A percentile compares a stretch with the other conserved stretches of the same genome.
Evolutionary conservation across 345 rosid species (phyloP).

Genomic region (Ceriops tagal): DNA sequence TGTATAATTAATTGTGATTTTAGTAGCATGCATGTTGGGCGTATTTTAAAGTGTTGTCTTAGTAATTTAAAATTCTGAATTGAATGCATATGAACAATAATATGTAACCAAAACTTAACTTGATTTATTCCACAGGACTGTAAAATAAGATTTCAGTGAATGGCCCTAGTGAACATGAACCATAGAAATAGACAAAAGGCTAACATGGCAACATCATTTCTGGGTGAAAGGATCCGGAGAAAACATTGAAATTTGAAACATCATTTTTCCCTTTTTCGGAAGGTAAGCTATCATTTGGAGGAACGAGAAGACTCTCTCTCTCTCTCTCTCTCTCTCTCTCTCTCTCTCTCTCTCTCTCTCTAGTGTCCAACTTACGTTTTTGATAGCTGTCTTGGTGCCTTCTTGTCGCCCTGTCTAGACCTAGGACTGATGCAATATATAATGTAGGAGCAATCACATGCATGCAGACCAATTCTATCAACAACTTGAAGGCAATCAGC

Average conservation of each 20-base stretch:
- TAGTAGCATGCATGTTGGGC: too few species aligned
- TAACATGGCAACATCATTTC: neutral
- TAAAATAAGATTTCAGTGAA: neutral
- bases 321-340: too few species aligned
- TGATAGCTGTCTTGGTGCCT: conserved; percentile 5
- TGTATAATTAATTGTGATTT: too few species aligned
- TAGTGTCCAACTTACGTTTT: neutral
- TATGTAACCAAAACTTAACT: neutral
- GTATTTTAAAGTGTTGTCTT: too few species aligned
- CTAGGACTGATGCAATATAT: neutral
- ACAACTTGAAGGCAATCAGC: neutral
- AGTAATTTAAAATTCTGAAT: too few species aligned
- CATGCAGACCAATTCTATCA: neutral
- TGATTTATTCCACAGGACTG: neutral
- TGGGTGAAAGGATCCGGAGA: neutral
- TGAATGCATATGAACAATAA: too few species aligned
- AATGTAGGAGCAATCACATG: conserved; percentile 11
- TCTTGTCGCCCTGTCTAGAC: neutral
- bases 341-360: neutral
- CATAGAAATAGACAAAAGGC: neutral
- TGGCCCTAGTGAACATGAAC: neutral
- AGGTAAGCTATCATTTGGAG: neutral
- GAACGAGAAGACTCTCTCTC: too few species aligned
- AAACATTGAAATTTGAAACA: neutral
- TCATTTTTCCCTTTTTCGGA: neutral